These are phyloP conservation scores for Skeletonema costatum DNA, from an alignment of 108 stramenopile species.

Conservation along the genomic window DNA sequence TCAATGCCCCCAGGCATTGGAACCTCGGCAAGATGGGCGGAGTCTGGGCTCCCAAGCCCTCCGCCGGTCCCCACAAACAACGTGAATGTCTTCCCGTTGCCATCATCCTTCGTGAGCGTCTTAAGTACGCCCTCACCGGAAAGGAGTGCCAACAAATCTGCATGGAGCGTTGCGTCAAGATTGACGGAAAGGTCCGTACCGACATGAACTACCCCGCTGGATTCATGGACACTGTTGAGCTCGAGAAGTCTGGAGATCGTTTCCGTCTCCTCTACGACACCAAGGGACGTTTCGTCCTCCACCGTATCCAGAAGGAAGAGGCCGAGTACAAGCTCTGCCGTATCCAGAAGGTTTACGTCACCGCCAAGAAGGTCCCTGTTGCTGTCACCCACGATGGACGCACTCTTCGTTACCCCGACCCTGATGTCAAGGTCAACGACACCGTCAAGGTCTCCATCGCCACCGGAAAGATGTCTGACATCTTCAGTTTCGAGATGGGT, in stretches of 20 bases:
- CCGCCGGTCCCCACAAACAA: constrained; percentile 97
- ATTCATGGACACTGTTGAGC: constrained; percentile 98
- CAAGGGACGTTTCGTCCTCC: constrained; percentile 98
- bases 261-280: constrained; percentile 98
- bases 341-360: constrained; percentile 90
- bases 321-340: constrained; percentile 98
- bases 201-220: constrained; percentile 99
- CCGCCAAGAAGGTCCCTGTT: constrained; percentile 95
- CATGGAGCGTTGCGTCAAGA: constrained; percentile 99
- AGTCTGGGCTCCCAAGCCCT: constrained; percentile 95
- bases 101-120: constrained; percentile 98
- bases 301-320: constrained; percentile 93
- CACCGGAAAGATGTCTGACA: constrained; percentile 94
- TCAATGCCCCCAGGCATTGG: constrained; percentile 99
- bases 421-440: constrained; percentile 98
- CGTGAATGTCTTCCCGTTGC: constrained; percentile 97
- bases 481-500: constrained; percentile 97
- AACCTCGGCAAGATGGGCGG: constrained; percentile 99
- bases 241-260: constrained; percentile 95
- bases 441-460: constrained; percentile 96
- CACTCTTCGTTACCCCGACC: constrained; percentile 99
- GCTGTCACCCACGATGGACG: constrained; percentile 99
- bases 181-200: constrained; percentile 98
- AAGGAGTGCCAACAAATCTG: constrained; percentile 98
- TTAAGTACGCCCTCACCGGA: constrained; percentile 99